Base-by-base conservation (phyloP, 148 eudicot species). In the Nepenthes mirabilis region DNA sequence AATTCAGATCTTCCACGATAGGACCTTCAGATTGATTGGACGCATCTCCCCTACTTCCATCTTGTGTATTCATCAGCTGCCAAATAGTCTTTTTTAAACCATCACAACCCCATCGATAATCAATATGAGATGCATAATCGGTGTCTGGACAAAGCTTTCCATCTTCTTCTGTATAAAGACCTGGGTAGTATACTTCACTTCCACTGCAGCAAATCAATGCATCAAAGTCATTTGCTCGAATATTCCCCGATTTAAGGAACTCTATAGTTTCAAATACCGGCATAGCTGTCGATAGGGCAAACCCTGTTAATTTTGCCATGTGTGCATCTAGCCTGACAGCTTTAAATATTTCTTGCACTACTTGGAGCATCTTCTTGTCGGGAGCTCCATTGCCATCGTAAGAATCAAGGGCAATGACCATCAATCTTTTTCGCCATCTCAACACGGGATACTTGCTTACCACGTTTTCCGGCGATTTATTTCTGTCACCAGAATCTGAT, bases 141-240 rank as follows among this genome's bases (percentile, higher is more conserved):
- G 79, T 77, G 61, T 83, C 93, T 2, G 83, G 75, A 52, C 37
- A 63, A 52, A 74, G 73, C 56, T 67, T 74, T 47, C 87, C 88
- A 62, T 66, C 77, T 43, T 72, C 80, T 56, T 82, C 81, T 47
- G 56, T 50, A 43, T 72, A 70, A 50, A 66, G 64, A n/a, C 87
- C 91, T 0, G 91, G 83, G 64, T 86, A 86, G 43, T 80, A 86
- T 12, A 86, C 79, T 70, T 86, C 86, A 67, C 86, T 81, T 1
- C 93, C 93, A 55, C 93, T 82, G 58, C 83, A 76, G 65, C 93
- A 86, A 37, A 86, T 71, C 64, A 86, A 65, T 65, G 83, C 93
- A 76, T 86, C 93, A 70, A 86, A 86, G 34, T 83, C 93, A 58
- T 60, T 83, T 40, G 75, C 68, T 47, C 76, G 78, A 47, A 86